Evolutionary conservation across 768 basidiomycete species (phyloP).

Genomic region (Phaeolepiota aurea): DNA sequence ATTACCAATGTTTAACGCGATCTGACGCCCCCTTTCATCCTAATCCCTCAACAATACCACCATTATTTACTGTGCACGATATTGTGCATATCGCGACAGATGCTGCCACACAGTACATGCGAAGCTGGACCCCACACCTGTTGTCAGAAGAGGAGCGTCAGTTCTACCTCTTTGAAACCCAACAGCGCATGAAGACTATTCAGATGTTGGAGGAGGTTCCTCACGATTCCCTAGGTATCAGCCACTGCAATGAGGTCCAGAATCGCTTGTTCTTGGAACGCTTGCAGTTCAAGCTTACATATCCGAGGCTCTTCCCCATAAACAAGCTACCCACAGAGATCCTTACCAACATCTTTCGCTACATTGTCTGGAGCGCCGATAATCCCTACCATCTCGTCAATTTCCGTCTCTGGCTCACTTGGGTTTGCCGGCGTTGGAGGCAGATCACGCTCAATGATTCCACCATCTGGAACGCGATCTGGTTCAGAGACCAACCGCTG

Average conservation of each 20-base stretch:
- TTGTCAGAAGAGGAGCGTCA: constrained; percentile 10
- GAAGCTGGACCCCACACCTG: constrained; percentile 12
- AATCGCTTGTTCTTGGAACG: constrained; percentile 22
- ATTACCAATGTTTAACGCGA: neutral
- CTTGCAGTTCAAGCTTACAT: constrained; percentile 19
- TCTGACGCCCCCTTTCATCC: neutral
- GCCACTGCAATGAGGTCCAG: constrained; percentile 13
- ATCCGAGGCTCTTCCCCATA: constrained; percentile 41
- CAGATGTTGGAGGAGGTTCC: constrained; percentile 7
- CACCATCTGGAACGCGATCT: constrained; percentile 58
- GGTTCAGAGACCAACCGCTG: constrained; percentile 44
- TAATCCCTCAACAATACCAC: neutral
- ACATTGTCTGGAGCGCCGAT: constrained; percentile 44
- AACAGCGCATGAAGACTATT: constrained; percentile 9
- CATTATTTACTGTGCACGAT: constrained; percentile 3
- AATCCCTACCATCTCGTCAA: constrained; percentile 23
- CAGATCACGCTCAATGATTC: constrained; percentile 35
- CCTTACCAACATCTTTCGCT: constrained; percentile 54
- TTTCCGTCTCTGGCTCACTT: constrained; percentile 42
- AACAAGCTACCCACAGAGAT: constrained; percentile 62
- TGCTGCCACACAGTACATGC: constrained; percentile 1
- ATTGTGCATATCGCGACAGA: constrained; percentile 3
- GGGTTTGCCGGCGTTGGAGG: constrained; percentile 54
- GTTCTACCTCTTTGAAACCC: constrained; percentile 9
- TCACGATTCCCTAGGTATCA: neutral